Base-by-base conservation (phyloP, 345 rosid species). In the Firmiana major region DNA sequence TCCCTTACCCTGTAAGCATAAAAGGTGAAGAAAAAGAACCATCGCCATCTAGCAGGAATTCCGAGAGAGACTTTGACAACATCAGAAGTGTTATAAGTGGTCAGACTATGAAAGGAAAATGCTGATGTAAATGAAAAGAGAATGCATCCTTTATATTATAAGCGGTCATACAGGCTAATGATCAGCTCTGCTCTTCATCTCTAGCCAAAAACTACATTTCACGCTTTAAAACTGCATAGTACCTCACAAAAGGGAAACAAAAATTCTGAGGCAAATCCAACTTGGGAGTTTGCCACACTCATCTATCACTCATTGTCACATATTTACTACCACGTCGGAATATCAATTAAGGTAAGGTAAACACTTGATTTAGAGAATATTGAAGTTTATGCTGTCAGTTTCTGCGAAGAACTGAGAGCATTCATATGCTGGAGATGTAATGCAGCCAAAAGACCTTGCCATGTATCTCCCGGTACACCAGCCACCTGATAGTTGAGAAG, bases 391-490 rank as follows among this genome's bases (percentile, higher is more conserved):
- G 89, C 81, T 40, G 93, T 89, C 74, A 89, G 82, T 88, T 89
- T 88, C 73, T 83, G 89, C 26, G 92, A 84, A 77, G 92, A 71
- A 67, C 57, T 68, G 43, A 75, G 69, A 78, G 85, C 85, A 78
- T 91, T 86, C 73, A 80, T 62, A 49, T 83, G 87, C 84, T 88
- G 88, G 75, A 93, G 93, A 81, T 83, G 97, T 53, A 96, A 81
- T 8, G 93, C 97, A 46, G 93, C 91, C 86, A 96, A 84, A 83
- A 96, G 86, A 28, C 97, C 90, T 42, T 85, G 89, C 99, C 99
- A 96, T 67, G 93, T 84, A 81, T 93, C 97, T 63, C 85, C 90
- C 5, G 97, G 85, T 34, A 89, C 94, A 79, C 78, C 83, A 17
- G 86, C 87, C 28, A 88, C 89, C 78, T 89, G 89, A 81, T 91